Conservation (phyloP, 345 rosid species). For the Euphorbia peplus region DNA sequence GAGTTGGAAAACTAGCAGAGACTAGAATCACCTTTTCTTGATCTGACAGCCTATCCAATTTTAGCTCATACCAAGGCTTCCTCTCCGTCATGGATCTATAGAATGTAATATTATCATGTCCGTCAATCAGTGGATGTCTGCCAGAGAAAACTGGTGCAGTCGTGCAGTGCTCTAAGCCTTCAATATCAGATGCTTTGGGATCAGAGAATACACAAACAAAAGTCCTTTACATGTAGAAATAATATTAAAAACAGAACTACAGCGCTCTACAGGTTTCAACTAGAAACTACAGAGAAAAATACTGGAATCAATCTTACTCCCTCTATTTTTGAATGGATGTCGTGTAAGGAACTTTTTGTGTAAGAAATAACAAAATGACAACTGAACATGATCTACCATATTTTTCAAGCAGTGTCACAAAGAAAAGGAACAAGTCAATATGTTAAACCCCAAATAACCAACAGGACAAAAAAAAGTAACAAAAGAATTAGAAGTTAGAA, state of each 20-base stretch:
- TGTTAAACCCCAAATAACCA: no score
- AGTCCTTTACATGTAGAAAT: slow-evolving; percentile 1
- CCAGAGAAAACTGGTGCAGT: slow-evolving; percentile 45
- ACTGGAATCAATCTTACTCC: background rate
- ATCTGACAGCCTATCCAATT: slow-evolving; percentile 72
- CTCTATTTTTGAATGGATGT: no score
- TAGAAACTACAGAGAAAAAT: background rate
- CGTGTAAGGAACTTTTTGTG: background rate
- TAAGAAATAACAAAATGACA: background rate
- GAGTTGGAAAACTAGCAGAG: slow-evolving; percentile 7
- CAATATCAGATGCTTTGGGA: slow-evolving; percentile 30
- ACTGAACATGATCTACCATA: background rate
- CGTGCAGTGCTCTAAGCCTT: slow-evolving; percentile 63
- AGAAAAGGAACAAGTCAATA: no score
- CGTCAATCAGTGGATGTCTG: slow-evolving; percentile 40
- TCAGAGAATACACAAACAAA: slow-evolving; percentile 20
- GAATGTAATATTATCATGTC: slow-evolving; percentile 37
- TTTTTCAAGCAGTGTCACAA: no score
- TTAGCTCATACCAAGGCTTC: slow-evolving; percentile 51
- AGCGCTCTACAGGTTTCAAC: background rate
- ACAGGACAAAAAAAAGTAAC: no score
- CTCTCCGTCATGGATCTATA: slow-evolving; percentile 74
- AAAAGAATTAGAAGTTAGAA: no score
- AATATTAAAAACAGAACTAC: background rate
- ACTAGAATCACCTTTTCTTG: slow-evolving; percentile 63